phyloP scores from a whole-genome alignment of 257 asterid genomes.

The Lycium ferocissimum region DNA sequence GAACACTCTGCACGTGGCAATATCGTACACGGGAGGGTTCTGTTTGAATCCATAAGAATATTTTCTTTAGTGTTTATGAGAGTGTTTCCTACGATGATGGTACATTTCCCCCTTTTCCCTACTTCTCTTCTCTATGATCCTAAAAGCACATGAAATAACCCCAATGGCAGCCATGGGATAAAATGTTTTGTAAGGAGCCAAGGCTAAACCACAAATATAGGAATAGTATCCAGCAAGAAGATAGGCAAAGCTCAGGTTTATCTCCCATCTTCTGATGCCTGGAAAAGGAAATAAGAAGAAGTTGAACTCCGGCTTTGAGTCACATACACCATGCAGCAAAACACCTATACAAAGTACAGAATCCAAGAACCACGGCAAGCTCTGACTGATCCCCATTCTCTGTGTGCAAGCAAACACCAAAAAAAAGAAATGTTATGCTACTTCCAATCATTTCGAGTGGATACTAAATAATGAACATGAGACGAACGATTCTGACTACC shows the following conservation, averaged over 20 bases:
- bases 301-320: slow-evolving; percentile 80
- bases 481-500: too few species aligned
- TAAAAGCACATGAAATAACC: slow-evolving; percentile 64
- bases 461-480: too few species aligned
- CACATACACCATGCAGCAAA: slow-evolving; percentile 78
- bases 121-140: slow-evolving; percentile 67
- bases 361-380: slow-evolving; percentile 80
- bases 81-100: slow-evolving; percentile 71
- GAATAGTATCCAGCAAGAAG: slow-evolving; percentile 75
- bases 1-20: slow-evolving; percentile 15
- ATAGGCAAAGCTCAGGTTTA: slow-evolving; percentile 78
- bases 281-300: slow-evolving; percentile 71
- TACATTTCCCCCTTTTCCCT: slow-evolving; percentile 64
- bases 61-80: slow-evolving; percentile 69
- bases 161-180: slow-evolving; percentile 85
- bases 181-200: slow-evolving; percentile 72
- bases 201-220: slow-evolving; percentile 72
- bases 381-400: slow-evolving; percentile 71
- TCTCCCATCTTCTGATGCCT: slow-evolving; percentile 62
- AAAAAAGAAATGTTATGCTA: background rate
- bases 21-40: background rate
- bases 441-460: background rate
- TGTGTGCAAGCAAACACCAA: slow-evolving; percentile 50
- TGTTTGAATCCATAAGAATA: background rate
- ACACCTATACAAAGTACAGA: slow-evolving; percentile 76